A percentile compares a stretch with the other conserved stretches of the same genome.
Evolutionary conservation across 2,329 filamentous ascomycete genomes (phyloP).

Genomic region (Hypocrella siamensis): DNA sequence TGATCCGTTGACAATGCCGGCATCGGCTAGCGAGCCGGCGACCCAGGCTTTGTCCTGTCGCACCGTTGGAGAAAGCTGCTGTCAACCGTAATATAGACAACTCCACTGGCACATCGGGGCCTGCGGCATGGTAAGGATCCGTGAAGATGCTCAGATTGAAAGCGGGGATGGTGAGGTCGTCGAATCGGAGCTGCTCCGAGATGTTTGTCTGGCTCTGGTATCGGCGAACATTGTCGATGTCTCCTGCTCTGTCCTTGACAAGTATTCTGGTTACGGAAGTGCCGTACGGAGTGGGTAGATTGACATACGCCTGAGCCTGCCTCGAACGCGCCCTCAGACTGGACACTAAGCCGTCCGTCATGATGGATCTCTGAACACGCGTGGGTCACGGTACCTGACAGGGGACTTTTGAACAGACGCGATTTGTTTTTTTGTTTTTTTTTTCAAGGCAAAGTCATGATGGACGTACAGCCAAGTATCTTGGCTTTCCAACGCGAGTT

Average conservation of each 20-base stretch:
- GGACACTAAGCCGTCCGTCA: no score
- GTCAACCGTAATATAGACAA: constrained; percentile 3
- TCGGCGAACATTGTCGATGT: constrained; percentile 1
- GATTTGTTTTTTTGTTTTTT: no score
- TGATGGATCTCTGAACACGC: no score
- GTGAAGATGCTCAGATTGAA: constrained; percentile 4
- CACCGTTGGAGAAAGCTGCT: constrained; percentile 2
- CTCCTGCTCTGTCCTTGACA: neutral
- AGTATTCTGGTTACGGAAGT: neutral
- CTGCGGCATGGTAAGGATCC: constrained; percentile 1
- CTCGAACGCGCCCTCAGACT: no score
- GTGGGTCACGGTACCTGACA: no score
- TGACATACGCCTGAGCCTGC: constrained; percentile 3
- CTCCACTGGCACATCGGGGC: constrained; percentile 1
- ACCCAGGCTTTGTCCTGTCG: constrained; percentile 2
- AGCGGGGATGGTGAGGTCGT: neutral
- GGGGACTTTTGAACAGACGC: no score
- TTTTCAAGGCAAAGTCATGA: no score
- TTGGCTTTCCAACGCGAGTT: no score
- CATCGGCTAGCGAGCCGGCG: constrained; percentile 1
- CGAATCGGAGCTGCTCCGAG: neutral
- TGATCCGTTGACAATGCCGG: constrained; percentile 2
- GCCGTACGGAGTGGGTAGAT: constrained; percentile 3
- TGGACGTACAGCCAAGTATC: no score
- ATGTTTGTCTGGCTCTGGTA: constrained; percentile 1